These are phyloP conservation scores for Colletotrichum filicis DNA, from an alignment of 2,329 filamentous ascomycete species.

Conservation along the genomic window DNA sequence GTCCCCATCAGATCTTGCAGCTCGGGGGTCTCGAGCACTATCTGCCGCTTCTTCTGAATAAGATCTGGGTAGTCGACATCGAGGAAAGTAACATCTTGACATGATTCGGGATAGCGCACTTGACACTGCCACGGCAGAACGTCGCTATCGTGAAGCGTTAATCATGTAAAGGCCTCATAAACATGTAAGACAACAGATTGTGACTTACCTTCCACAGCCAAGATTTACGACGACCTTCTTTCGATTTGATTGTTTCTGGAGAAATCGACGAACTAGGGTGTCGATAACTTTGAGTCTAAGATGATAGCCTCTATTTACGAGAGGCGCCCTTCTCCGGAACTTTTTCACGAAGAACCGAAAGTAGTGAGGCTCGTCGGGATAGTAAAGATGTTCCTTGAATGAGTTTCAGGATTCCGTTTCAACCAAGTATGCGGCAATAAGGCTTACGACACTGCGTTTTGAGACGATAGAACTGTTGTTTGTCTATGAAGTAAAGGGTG, in stretches of 20 bases:
- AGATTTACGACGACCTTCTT: slow-evolving; percentile 85
- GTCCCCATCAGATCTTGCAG: slow-evolving; percentile 69
- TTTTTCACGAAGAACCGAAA: slow-evolving; percentile 90
- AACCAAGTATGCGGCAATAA: background rate
- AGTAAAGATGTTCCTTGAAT: slow-evolving; percentile 71
- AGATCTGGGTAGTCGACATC: slow-evolving; percentile 89
- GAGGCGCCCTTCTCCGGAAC: slow-evolving; percentile 82
- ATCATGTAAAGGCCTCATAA: background rate
- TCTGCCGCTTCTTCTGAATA: slow-evolving; percentile 77
- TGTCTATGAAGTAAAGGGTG: slow-evolving; percentile 62
- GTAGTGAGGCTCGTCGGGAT: slow-evolving; percentile 80
- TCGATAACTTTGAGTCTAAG: slow-evolving; percentile 87
- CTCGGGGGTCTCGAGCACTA: slow-evolving; percentile 72
- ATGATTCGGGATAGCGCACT: slow-evolving; percentile 70
- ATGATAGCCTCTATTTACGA: slow-evolving; percentile 93
- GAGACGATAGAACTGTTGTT: slow-evolving; percentile 94
- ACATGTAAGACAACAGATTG: background rate
- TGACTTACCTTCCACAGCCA: slow-evolving; percentile 87
- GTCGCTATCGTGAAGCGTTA: slow-evolving; percentile 66
- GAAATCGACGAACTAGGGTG: slow-evolving; percentile 77
- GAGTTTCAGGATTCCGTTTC: background rate
- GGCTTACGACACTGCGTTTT: slow-evolving; percentile 85
- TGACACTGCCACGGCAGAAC: slow-evolving; percentile 88
- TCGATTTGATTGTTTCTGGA: slow-evolving; percentile 61
- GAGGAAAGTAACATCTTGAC: slow-evolving; percentile 73